Percentiles rank a stretch among this genome's conserved stretches.
Conservation (phyloP, 257 asterid genomes). For the Buddleja alternifolia region DNA sequence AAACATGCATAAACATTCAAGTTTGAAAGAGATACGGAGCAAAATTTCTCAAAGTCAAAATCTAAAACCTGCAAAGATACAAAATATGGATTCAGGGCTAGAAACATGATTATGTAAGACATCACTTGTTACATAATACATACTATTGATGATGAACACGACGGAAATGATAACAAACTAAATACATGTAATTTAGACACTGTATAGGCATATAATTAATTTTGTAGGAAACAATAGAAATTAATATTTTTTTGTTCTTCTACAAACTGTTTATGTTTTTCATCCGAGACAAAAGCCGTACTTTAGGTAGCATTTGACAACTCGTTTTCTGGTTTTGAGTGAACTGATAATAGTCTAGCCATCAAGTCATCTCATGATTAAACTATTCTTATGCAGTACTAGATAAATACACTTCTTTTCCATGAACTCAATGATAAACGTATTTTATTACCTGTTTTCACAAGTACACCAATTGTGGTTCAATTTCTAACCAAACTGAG, state of each 20-base stretch:
- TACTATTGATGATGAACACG: neutral
- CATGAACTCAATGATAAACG: neutral
- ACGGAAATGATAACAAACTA: neutral
- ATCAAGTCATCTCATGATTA: neutral
- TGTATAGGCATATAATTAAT: neutral
- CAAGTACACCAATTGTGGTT: neutral
- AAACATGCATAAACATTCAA: constrained; percentile 95
- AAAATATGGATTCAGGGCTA: constrained; percentile 16
- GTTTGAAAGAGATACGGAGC: constrained; percentile 95
- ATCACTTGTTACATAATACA: neutral
- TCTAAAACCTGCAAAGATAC: constrained; percentile 78
- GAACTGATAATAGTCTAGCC: constrained; percentile 8
- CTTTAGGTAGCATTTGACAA: constrained; percentile 11
- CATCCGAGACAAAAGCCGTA: neutral
- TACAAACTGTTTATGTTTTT: neutral
- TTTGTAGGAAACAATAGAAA: neutral
- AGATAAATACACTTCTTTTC: neutral
- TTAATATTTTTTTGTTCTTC: neutral
- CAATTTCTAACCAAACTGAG: constrained; percentile 8
- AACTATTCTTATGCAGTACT: neutral
- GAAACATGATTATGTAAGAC: constrained; percentile 7
- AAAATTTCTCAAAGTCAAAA: constrained; percentile 93
- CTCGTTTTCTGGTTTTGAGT: constrained; percentile 3
- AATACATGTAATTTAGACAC: neutral
- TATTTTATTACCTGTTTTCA: constrained; percentile 4